Evolutionary conservation across 345 rosid genomes (phyloP), one percentile per base, ranked within the genome.

Genomic region (Melastoma malabathricum): DNA sequence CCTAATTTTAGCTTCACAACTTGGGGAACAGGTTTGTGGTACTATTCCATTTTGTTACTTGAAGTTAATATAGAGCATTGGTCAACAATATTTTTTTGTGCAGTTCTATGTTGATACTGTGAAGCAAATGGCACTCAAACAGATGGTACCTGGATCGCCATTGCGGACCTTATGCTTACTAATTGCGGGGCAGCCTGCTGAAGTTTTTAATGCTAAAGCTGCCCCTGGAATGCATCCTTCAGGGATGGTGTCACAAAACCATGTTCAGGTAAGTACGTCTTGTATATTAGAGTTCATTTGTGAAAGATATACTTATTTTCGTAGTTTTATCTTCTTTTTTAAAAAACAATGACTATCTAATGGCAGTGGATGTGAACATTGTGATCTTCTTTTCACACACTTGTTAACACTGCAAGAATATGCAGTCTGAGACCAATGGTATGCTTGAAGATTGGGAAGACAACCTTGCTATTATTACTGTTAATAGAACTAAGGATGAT

Each of bases 371-470:
- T 9, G 41, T 34, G 18, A 12, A 29, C 16, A 38, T 38, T 51
- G 15, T 5, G 44, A 51, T 25, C 44, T 34, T 34, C 41, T 34
- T 9, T n/a, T 51, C 3, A 9, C 17, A 31, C 15, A 44, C 47
- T 46, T 10, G 46, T 43, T 46, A 15, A 38, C 44, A 23, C 13
- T 46, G 20, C 15, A 29, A n/a, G 31, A 59, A 19, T 34, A 29
- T 55, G 12, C 80, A 92, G 95, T 16, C 67, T 61, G 81, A 79
- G 61, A 53, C 80, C 55, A 81, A 72, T 69, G 68, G 80, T 68
- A 88, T 93, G 97, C 98, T 92, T 64, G 92, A 93, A 58, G 88
- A 73, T 44, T 93, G 99, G 99, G 99, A 88, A 68, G 94, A 93
- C 63, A 93, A 93, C 74, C 77, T 93, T 76, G 97, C 95, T 56